These are phyloP conservation scores for Gaeumannomyces tritici DNA, from an alignment of 2,329 filamentous ascomycete species.

Conservation along the genomic window DNA sequence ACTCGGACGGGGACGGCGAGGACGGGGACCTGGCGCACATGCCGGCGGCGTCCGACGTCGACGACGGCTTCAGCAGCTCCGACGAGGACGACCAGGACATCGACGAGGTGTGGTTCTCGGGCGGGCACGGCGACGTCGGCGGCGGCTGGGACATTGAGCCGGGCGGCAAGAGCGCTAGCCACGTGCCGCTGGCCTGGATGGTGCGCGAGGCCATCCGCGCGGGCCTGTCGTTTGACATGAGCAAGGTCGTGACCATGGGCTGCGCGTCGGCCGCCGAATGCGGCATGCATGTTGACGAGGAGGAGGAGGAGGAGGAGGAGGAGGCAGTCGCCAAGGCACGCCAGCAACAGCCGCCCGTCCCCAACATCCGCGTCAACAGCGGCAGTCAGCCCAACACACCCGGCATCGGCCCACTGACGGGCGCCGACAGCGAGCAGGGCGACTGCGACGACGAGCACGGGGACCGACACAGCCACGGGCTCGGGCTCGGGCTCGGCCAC, in stretches of 20 bases:
- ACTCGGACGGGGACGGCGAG: conserved; percentile 15
- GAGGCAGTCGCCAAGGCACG: no score
- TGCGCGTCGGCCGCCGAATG: conserved; percentile 29
- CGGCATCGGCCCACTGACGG: not conserved
- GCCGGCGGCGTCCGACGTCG: conserved; percentile 13
- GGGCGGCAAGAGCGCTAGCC: conserved; percentile 47
- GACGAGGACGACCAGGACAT: conserved; percentile 57
- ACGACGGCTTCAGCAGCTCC: conserved; percentile 31
- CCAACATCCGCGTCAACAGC: conserved; percentile 24
- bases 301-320: not conserved
- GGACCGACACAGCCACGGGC: no score
- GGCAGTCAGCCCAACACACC: conserved; percentile 13
- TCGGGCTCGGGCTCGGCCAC: no score
- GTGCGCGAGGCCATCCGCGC: conserved; percentile 48
- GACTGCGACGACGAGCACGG: not conserved
- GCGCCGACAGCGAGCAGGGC: not conserved
- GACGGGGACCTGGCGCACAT: not conserved
- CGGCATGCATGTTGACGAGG: not conserved
- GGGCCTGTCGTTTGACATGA: conserved; percentile 59
- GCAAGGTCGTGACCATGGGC: conserved; percentile 57
- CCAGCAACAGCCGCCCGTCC: conserved; percentile 9
- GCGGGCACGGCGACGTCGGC: conserved; percentile 70
- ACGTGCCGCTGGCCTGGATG: conserved; percentile 60
- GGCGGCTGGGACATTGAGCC: conserved; percentile 59
- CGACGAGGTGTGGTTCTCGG: conserved; percentile 72